Evolutionary conservation across 768 basidiomycete genomes (phyloP), one percentile per base, ranked within the genome.

Genomic region (Mrakia frigida): DNA sequence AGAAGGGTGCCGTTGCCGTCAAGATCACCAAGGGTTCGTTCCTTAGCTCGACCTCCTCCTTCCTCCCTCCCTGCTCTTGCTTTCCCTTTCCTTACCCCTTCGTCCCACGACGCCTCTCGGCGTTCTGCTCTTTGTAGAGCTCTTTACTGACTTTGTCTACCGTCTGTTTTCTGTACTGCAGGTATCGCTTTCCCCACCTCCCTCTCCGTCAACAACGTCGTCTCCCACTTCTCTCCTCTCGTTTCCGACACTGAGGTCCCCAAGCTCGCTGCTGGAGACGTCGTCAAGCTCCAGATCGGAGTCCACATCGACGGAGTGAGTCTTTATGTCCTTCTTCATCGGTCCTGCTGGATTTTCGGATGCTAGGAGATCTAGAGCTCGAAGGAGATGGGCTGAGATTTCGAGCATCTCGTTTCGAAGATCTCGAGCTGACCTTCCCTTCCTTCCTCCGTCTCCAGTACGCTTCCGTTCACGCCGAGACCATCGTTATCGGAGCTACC

Each of bases 141-240:
- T 50, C 46, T 4, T 50, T 50, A 2, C 46, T 50, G 46, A 50
- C 46, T 2, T 14, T 18, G 2, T 6, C 16, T 50, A 18, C 14
- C 2, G n/a, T 18, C 2, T 50, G 18, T 1, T 50, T 18, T 59
- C 60, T 31, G 59, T 35, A 13, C 63, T 61, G 16, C 63, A 95
- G 93, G 93, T 74, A 87, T 96, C 82, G 93, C 94, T 2, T 98
- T 98, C 87, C 97, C 97, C 25, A 98, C 97, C 25, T 89, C 87
- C 80, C 85, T 99, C 80, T 95, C 94, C 35, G 90, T 98, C 80
- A 98, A 98, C 89, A 95, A 97, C 85, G 87, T 89, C 80, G 94
- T 98, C 78, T 90, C 93, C 60, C 93, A 98, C 85, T 97, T 94
- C 86, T 95, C 95, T 16, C 97, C 97, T n/a, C 89, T 98, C 74